Evolutionary conservation across 768 basidiomycete genomes (phyloP), one percentile per base, ranked within the genome.

Genomic region (Agaricus sinodeliciosus): DNA sequence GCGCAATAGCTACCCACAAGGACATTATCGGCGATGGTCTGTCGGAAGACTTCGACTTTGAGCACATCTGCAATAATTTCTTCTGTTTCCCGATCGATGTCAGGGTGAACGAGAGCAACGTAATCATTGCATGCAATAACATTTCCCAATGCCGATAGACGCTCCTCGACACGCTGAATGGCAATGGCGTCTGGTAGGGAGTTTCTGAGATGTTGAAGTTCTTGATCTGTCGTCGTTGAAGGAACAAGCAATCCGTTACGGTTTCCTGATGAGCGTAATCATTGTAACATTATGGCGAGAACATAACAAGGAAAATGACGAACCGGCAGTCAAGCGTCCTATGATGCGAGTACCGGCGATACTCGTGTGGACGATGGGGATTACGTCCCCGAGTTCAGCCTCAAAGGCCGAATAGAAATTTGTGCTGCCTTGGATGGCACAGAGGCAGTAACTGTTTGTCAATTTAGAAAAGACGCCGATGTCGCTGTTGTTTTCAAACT

Each of bases 41-140:
- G 96, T 44, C 96, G 79, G 75, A 99, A 99, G 4, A 98, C 96
- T 67, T 99, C 96, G 57, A 98, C 96, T 69, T 98, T 98, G 60
- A 99, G 81, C 16, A 96, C 92, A 67, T 99, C 96, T 26, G 96
- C 96, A 70, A 99, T 97, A 72, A 99, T 98, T 70, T 99, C 96
- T 66, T 99, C 96, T 19, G 96, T 99, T 71, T 98, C 96, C 57
- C 96, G 84, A 72, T 98, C 96, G 55, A 98, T 73, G 59, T 99
- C 96, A 7, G 96, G 96, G 68, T 99, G 96, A 22, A 98, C 96
- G 61, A 99, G 86, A 7, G 96, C 96, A 59, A 99, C 95, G 63
- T 98, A 90, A 73, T 99, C 96, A 69, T 98, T 99, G 73, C 91
- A 94, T 11, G 92, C 93, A 67, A 99, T 94, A 57, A 99, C 95